phyloP scores from a whole-genome alignment of 2,329 filamentous ascomycete genomes.

The Whalleya microplaca region DNA sequence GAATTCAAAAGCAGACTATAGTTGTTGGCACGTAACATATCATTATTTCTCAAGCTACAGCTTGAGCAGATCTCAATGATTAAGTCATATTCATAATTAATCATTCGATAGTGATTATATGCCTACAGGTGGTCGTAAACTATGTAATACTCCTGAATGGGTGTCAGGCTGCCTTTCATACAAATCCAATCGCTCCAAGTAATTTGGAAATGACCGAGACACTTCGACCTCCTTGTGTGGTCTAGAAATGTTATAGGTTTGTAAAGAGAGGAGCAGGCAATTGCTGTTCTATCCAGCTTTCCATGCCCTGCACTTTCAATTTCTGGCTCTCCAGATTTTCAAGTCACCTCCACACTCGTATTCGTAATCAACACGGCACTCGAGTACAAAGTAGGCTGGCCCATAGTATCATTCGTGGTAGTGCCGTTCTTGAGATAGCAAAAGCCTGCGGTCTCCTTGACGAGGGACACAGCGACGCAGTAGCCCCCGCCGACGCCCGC shows the following conservation, averaged over 20 bases:
- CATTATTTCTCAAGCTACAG: background rate
- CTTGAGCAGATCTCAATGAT: no score
- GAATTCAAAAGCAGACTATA: background rate
- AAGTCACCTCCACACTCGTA: background rate
- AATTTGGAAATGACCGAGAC: no score
- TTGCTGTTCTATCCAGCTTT: no score
- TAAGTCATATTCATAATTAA: no score
- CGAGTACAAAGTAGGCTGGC: constrained; percentile 25
- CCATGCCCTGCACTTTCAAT: no score
- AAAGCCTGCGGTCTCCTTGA: constrained; percentile 30
- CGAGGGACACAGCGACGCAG: constrained; percentile 31
- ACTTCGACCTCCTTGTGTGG: no score
- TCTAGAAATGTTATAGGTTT: no score
- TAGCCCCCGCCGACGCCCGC: constrained; percentile 30
- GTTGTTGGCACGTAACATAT: background rate
- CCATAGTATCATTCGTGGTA: constrained; percentile 29
- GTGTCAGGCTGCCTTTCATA: no score
- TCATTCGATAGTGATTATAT: no score
- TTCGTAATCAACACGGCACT: constrained; percentile 29
- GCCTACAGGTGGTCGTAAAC: background rate
- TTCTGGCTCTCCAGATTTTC: no score
- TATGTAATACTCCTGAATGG: constrained; percentile 1
- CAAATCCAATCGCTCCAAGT: no score
- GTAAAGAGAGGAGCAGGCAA: no score
- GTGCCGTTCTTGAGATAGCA: constrained; percentile 35